A percentile compares a stretch with the other conserved stretches of the same genome.
Conservation (phyloP, 768 basidiomycete genomes). For the Astraeus odoratus region DNA sequence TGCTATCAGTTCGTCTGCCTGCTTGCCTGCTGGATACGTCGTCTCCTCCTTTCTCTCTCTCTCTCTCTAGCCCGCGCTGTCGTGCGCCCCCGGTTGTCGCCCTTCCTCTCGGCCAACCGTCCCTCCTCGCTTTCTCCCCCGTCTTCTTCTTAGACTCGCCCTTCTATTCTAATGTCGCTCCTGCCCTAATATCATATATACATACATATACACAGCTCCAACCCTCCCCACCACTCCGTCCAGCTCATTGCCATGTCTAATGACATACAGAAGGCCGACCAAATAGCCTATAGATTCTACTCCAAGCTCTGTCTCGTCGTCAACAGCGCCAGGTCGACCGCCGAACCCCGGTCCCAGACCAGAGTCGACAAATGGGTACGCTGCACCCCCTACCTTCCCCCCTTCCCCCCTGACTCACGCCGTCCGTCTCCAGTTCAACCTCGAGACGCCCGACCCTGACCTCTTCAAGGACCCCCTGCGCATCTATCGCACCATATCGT, state of each 20-base stretch:
- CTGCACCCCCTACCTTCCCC: slow-evolving; percentile 1
- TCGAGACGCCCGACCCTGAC: slow-evolving; percentile 72
- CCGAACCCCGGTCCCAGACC: slow-evolving; percentile 33
- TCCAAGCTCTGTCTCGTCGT: slow-evolving; percentile 75
- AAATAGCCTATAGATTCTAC: slow-evolving; percentile 80
- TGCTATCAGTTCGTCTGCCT: no score
- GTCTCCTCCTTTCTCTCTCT: no score
- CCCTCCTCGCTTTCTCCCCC: no score
- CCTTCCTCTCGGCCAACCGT: no score
- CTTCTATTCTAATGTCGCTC: slow-evolving; percentile 24
- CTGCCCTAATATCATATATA: slow-evolving; percentile 17
- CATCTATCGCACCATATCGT: slow-evolving; percentile 54
- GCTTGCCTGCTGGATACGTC: no score
- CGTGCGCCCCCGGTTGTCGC: no score
- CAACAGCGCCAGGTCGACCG: slow-evolving; percentile 64
- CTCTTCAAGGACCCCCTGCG: slow-evolving; percentile 55
- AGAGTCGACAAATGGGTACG: slow-evolving; percentile 82
- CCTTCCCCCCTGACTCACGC: not conserved
- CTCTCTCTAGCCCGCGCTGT: no score
- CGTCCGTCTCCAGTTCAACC: slow-evolving; percentile 54
- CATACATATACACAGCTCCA: no score
- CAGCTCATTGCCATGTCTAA: slow-evolving; percentile 38
- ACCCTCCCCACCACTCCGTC: no score
- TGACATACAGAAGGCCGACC: slow-evolving; percentile 67
- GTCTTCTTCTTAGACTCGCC: slow-evolving; percentile 19